Evolutionary conservation across 805 yeast species (phyloP).

Genomic region (Diddensiella santjacobensis): DNA sequence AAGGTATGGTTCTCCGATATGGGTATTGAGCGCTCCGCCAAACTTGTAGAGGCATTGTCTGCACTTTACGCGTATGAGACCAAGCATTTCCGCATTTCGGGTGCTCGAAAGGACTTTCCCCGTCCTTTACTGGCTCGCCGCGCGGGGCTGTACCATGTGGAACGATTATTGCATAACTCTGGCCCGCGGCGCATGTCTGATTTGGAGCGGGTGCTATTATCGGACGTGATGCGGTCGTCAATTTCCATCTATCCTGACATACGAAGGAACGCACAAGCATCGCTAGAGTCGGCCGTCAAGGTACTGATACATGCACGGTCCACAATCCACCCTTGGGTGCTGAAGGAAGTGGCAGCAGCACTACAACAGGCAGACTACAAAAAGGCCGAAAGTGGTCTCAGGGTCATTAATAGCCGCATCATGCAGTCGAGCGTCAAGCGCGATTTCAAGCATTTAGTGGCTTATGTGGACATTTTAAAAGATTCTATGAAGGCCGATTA

Average conservation of each 20-base stretch:
- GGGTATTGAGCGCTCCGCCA: constrained; percentile 65
- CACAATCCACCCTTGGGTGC: constrained; percentile 46
- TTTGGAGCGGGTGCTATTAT: constrained; percentile 57
- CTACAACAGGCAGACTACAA: constrained; percentile 48
- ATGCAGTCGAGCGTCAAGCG: constrained; percentile 55
- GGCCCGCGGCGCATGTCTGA: constrained; percentile 68
- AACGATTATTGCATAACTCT: constrained; percentile 66
- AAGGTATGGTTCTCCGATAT: constrained; percentile 79
- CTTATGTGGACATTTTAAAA: constrained; percentile 47
- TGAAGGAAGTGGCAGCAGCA: constrained; percentile 49
- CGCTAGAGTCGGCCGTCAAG: constrained; percentile 64
- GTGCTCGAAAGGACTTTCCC: constrained; percentile 66
- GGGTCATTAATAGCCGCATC: constrained; percentile 52
- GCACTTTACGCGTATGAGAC: constrained; percentile 55
- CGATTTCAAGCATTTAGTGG: constrained; percentile 51
- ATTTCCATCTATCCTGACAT: constrained; percentile 68
- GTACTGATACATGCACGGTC: constrained; percentile 65
- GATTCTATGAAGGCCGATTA: constrained; percentile 56
- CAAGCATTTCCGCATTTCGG: constrained; percentile 58
- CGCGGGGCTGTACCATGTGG: constrained; percentile 67
- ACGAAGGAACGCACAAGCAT: constrained; percentile 64
- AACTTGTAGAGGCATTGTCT: constrained; percentile 49
- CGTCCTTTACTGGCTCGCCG: constrained; percentile 75
- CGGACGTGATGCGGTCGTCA: constrained; percentile 60
- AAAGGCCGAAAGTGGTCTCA: constrained; percentile 60